phyloP scores from a whole-genome alignment of 805 yeast species.

The Monosporozyma servazzii region DNA sequence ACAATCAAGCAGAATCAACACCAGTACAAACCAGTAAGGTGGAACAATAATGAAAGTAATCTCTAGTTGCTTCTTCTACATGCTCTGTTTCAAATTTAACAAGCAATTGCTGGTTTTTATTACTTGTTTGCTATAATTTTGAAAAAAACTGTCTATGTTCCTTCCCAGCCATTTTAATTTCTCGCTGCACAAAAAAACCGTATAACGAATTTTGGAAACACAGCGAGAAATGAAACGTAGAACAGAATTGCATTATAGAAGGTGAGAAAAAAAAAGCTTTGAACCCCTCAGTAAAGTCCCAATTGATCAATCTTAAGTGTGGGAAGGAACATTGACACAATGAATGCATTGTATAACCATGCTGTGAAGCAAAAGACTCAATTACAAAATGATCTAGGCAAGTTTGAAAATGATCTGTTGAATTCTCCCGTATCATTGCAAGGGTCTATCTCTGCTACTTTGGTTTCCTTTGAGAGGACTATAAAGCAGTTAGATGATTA shows the following conservation, averaged over 20 bases:
- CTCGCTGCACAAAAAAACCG: neutral
- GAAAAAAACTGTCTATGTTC: neutral
- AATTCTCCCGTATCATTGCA: slow-evolving; percentile 68
- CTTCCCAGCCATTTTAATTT: neutral
- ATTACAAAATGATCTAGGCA: slow-evolving; percentile 56
- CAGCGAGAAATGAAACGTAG: neutral
- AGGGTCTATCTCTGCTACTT: slow-evolving; percentile 47
- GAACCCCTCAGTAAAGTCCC: neutral
- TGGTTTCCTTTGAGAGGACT: slow-evolving; percentile 67
- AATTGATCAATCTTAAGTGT: neutral
- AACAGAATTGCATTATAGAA: neutral
- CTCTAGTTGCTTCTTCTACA: neutral
- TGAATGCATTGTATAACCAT: slow-evolving; percentile 85
- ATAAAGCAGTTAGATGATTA: slow-evolving; percentile 43
- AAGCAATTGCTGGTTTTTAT: neutral
- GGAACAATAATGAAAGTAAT: neutral
- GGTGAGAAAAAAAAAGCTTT: neutral
- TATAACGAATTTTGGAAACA: neutral
- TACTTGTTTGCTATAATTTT: neutral
- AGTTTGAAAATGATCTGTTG: slow-evolving; percentile 51
- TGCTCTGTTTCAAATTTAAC: neutral
- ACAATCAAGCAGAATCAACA: neutral
- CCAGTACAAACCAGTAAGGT: neutral
- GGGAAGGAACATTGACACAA: neutral
- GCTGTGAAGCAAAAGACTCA: slow-evolving; percentile 78